Evolutionary conservation across 768 basidiomycete genomes (phyloP), one percentile per base, ranked within the genome.

Genomic region (Suillus decipiens): DNA sequence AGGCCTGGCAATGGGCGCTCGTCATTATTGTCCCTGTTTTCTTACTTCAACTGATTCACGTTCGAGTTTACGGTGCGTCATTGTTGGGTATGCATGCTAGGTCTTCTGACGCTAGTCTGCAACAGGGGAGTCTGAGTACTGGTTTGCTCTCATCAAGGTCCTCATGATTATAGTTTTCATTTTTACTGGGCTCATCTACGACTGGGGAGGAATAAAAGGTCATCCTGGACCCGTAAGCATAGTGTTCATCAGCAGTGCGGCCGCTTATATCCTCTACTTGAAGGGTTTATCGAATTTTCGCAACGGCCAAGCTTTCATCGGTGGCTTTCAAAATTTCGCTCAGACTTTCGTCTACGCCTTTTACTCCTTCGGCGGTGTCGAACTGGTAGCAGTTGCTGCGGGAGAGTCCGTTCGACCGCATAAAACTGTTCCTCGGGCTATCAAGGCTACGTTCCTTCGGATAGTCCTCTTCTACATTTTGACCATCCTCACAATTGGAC

Each of bases 381-480:
- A 89, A 67, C 80, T 92, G 11, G 88, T 90, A 47, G 84, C 87
- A 3, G 73, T 91, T 37, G 89, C 89, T n/a, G 89, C 89, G 11
- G 87, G 88, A 39, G 89, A 90, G 75, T 85, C 85, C 7, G 81
- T 80, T 53, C 81, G 81, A 66, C 89, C 89, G 1, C 79, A 86
- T 74, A 85, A 85, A 71, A 74, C 85, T 1, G 83, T 90, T 34
- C 88, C 88, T 3, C 75, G 79, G 0, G 89, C 89, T 1, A 82
- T 89, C 72, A 88, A 86, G 68, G 84, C 84, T 42, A 89, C 88
- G 0, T 89, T 89, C 75, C 79, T 86, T 76, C 81, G 87, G 41
- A 86, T 89, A 64, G 72, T 85, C 45, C 68, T 90, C 24, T 88
- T 90, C 70, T 90, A 88, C 68, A 74, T 89, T 64, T 78, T 87